Percentiles rank a stretch among this genome's conserved stretches.
Evolutionary conservation across 1,284 basidiomycete genomes (phyloP).

Genomic region (Rhodotorula sp.): DNA sequence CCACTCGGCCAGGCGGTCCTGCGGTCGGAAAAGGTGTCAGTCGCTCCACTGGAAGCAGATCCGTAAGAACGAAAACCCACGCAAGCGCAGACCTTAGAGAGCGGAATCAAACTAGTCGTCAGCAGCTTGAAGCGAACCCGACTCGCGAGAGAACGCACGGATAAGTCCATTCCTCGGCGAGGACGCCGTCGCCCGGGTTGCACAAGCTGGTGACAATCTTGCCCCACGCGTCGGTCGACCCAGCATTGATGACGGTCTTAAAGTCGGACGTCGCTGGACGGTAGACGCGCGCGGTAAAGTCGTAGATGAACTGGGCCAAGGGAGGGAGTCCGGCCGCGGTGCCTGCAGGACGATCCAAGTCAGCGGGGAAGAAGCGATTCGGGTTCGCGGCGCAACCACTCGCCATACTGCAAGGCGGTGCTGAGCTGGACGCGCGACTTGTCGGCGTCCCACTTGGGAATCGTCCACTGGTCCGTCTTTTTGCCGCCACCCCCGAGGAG

Average conservation of each 20-base stretch:
- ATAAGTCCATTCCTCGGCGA: slow-evolving; percentile 61
- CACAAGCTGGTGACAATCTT: slow-evolving; percentile 61
- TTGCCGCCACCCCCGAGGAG: slow-evolving; percentile 57
- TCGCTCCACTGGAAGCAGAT: too few relatives aligned
- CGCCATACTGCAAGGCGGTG: slow-evolving; percentile 69
- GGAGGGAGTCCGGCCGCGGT: slow-evolving; percentile 59
- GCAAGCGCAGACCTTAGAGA: neutral
- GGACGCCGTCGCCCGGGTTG: slow-evolving; percentile 69
- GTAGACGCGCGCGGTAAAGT: slow-evolving; percentile 65
- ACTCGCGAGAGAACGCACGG: slow-evolving; percentile 48
- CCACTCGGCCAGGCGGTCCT: slow-evolving; percentile 40
- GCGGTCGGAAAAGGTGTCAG: neutral
- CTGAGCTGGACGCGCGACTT: slow-evolving; percentile 61
- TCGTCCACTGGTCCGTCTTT: slow-evolving; percentile 57
- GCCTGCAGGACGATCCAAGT: slow-evolving; percentile 31
- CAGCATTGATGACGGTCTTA: slow-evolving; percentile 61
- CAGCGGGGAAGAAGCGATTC: neutral
- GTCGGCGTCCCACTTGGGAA: slow-evolving; percentile 59
- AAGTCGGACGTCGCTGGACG: slow-evolving; percentile 69
- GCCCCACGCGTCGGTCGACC: slow-evolving; percentile 73
- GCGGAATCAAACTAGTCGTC: too few relatives aligned
- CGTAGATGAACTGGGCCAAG: slow-evolving; percentile 58
- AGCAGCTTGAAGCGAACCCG: neutral
- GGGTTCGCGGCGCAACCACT: too few relatives aligned
- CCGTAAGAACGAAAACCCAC: neutral